Conservation (phyloP, 139 green algal species). For the Cymbomonas tetramitiformis region DNA sequence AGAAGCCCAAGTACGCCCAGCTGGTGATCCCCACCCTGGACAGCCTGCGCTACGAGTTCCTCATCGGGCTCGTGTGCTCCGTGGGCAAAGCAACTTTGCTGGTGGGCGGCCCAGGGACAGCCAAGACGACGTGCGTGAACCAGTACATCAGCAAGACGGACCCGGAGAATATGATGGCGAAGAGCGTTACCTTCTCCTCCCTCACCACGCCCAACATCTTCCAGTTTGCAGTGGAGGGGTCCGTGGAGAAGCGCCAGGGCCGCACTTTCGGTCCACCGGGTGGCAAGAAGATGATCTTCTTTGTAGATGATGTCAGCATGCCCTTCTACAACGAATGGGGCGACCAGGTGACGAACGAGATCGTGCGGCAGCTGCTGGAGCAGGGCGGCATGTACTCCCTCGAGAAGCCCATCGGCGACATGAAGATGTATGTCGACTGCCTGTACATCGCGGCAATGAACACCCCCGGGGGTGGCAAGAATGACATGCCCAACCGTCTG, state of each 20-base stretch:
- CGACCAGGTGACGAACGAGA: conserved; percentile 92
- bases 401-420: conserved; percentile 87
- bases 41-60: conserved; percentile 59
- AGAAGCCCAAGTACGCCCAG: conserved; percentile 73
- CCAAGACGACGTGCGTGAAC: conserved; percentile 64
- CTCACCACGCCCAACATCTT: conserved; percentile 83
- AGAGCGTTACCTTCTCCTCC: conserved; percentile 83
- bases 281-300: conserved; percentile 72
- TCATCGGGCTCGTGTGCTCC: conserved; percentile 55
- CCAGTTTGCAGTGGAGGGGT: conserved; percentile 57
- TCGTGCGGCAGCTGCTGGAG: conserved; percentile 84
- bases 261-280: conserved; percentile 75
- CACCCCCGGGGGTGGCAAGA: conserved; percentile 69
- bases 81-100: conserved; percentile 38
- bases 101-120: conserved; percentile 65
- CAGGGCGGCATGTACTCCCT: conserved; percentile 79
- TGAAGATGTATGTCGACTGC: conserved; percentile 75
- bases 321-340: conserved; percentile 84
- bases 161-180: conserved; percentile 42
- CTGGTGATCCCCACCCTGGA: conserved; percentile 82
- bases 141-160: conserved; percentile 65
- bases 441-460: conserved; percentile 78
- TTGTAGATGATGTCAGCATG: conserved; percentile 87
- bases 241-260: conserved; percentile 83
- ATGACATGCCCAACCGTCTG: conserved; percentile 85